Evolutionary conservation across 352 stramenopile species (phyloP).

Genomic region (Globisporangium viniferum): DNA sequence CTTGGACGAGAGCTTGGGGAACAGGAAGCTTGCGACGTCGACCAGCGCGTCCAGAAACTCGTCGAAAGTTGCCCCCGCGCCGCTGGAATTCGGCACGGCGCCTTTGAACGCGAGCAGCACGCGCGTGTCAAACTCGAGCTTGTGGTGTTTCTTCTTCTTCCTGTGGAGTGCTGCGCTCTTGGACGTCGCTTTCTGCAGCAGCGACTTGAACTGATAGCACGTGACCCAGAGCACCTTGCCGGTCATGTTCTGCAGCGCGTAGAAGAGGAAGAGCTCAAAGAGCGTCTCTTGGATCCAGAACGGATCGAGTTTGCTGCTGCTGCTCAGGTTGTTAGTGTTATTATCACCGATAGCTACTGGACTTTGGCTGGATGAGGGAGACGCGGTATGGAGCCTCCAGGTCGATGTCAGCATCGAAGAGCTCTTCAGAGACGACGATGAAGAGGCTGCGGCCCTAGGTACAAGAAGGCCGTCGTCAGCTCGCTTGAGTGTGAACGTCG

Average conservation of each 20-base stretch:
- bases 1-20: conserved; percentile 28
- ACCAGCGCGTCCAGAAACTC: conserved; percentile 63
- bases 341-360: not conserved
- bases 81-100: conserved; percentile 20
- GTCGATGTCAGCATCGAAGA: not conserved
- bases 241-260: conserved; percentile 51
- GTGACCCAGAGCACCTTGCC: conserved; percentile 42
- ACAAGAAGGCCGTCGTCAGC: not conserved
- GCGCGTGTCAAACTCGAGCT: conserved; percentile 44
- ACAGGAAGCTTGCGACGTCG: conserved; percentile 42
- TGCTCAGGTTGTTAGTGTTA: too few relatives aligned
- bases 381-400: not conserved
- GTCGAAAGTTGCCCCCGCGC: conserved; percentile 37
- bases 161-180: not conserved
- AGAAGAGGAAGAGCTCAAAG: conserved; percentile 63
- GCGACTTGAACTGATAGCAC: conserved; percentile 65
- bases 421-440: not conserved
- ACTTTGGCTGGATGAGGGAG: not conserved
- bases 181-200: conserved; percentile 37
- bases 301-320: conserved; percentile 21
- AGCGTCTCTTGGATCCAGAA: conserved; percentile 61
- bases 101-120: conserved; percentile 35
- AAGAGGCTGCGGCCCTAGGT: not conserved
- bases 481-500: conserved; percentile 21
- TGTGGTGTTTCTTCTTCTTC: conserved; percentile 20